Percentiles rank a stretch among this genome's conserved stretches.
phyloP scores from a whole-genome alignment of 2,329 filamentous ascomycete genomes.

The Colletotrichum tropicicola region DNA sequence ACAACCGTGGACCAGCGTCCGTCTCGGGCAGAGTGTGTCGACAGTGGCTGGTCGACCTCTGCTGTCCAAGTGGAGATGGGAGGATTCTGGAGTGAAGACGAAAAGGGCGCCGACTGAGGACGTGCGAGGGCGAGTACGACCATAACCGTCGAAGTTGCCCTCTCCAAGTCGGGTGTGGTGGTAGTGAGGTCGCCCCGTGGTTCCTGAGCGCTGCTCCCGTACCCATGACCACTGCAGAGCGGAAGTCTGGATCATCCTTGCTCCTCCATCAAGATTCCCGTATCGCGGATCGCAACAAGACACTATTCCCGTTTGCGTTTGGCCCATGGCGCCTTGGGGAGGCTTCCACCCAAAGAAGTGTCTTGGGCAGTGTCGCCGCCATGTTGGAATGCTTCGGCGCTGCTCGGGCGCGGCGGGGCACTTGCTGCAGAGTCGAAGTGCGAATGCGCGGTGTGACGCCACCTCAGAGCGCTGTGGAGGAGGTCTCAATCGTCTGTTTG shows the following conservation, averaged over 20 bases:
- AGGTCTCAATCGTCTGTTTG: slow-evolving; percentile 17
- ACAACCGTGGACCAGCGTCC: slow-evolving; percentile 6
- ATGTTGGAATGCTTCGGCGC: slow-evolving; percentile 2
- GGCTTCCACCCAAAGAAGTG: neutral
- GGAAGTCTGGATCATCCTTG: slow-evolving; percentile 7
- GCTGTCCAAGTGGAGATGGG: slow-evolving; percentile 23
- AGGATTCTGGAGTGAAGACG: neutral
- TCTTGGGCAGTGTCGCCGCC: neutral
- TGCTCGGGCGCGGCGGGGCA: neutral
- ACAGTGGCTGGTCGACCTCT: slow-evolving; percentile 18
- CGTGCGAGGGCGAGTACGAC: slow-evolving; percentile 14
- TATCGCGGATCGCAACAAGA: slow-evolving; percentile 19
- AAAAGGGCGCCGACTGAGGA: slow-evolving; percentile 11
- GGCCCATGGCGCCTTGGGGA: neutral
- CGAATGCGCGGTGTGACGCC: slow-evolving; percentile 19
- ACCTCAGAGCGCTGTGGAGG: neutral
- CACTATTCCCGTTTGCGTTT: slow-evolving; percentile 23
- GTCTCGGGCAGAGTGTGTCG: slow-evolving; percentile 22
- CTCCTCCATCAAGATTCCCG: slow-evolving; percentile 6
- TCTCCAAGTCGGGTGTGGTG: slow-evolving; percentile 10
- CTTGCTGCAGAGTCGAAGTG: neutral
- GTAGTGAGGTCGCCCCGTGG: neutral
- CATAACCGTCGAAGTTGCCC: neutral
- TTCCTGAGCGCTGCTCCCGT: slow-evolving; percentile 14
- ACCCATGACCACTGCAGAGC: slow-evolving; percentile 10